Evolutionary conservation across 495 filamentous ascomycete genomes (phyloP), one percentile per base, ranked within the genome.

Genomic region (Penicillium samsonianum): DNA sequence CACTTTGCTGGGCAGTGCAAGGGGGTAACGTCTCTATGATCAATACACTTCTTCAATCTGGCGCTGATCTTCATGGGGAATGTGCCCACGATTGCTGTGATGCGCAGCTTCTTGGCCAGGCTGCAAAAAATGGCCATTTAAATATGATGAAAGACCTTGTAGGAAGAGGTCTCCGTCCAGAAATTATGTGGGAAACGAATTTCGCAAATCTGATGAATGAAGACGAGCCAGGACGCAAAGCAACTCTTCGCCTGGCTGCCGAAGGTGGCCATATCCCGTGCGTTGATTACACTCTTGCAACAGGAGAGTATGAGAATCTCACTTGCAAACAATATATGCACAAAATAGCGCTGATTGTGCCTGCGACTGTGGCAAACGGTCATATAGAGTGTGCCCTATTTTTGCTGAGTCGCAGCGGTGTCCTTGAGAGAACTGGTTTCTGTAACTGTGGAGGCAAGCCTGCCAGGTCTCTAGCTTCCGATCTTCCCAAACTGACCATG

Each of bases 251-350:
- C 2, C 12, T 50, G 19, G 47, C 47, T 31, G 47, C 30, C 0
- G 30, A 35, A 5, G 22, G 22, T 23, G 30, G 30, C 2, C 31
- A 50, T 6, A 16, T 19, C 1, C 4, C 5, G 19, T 50, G 47
- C 20, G 17, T 50, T 50, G 28, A 23, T 10, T 50, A 33, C 30
- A 37, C 12, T 37, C 47, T 50, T 9, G 3, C 17, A 12, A 30
- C 9, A 0, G 28, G 10, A 6, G 30, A 11, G n/a, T 35, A 50
- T 23, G 9, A 7, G 0, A 11, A 35, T 23, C 19, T 50, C 31
- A 10, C 22, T 46, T 26, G 30, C 47, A 50, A 37, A 12, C 17
- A 50, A 35, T 50, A 37, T 12, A 33, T 50, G 17, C 47, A 50
- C 31, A 33, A 11, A 11, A 37, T 50, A 35, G 47, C 30, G 16